A percentile compares a stretch with the other conserved stretches of the same genome.
Evolutionary conservation across 257 asterid species (phyloP).

Genomic region (Handroanthus guayacan): DNA sequence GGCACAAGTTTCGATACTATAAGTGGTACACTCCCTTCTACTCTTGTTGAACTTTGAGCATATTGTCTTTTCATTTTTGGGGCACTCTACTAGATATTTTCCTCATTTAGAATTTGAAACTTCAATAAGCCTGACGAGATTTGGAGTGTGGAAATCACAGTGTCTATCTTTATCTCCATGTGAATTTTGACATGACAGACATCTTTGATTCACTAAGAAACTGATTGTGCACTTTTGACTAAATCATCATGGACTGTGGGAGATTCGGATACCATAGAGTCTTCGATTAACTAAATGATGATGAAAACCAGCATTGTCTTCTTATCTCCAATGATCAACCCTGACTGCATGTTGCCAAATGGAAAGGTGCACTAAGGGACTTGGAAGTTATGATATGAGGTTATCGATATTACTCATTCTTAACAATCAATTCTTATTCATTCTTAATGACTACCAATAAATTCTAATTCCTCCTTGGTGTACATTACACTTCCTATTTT

Average conservation of each 20-base stretch:
- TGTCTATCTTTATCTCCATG: slow-evolving; percentile 5
- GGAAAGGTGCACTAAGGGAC: not conserved
- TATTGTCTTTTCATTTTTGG: slow-evolving; percentile 8
- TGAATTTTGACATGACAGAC: not conserved
- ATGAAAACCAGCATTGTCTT: not conserved
- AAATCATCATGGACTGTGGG: not conserved
- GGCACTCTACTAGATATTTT: slow-evolving; percentile 16
- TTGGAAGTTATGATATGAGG: not conserved
- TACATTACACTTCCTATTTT: no score
- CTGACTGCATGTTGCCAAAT: not conserved
- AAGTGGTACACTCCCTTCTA: slow-evolving; percentile 68
- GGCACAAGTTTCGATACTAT: slow-evolving; percentile 96
- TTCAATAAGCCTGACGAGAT: not conserved
- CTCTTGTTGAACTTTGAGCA: slow-evolving; percentile 27
- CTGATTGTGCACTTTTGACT: not conserved
- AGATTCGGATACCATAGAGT: not conserved
- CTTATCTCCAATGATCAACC: not conserved
- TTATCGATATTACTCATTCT: no score
- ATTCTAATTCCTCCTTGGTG: no score
- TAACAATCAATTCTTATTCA: no score
- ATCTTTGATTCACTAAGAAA: slow-evolving; percentile 7
- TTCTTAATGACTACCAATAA: no score
- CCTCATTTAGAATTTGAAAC: slow-evolving; percentile 5
- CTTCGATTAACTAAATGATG: slow-evolving; percentile 2
- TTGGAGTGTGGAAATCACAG: not conserved